Base-by-base conservation (phyloP, 257 asterid species). In the Plantago major region DNA sequence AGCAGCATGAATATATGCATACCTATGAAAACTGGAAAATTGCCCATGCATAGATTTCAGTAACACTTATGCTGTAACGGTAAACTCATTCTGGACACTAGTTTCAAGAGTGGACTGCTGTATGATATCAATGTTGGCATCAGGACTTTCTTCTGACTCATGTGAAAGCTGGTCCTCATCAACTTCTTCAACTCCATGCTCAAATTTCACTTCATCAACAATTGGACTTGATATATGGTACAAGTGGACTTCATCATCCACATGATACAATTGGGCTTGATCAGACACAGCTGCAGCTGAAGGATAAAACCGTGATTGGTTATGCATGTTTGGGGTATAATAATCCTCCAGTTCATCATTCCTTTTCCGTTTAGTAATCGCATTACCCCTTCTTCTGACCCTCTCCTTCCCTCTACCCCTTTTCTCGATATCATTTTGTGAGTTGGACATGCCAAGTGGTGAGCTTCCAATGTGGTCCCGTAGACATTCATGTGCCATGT, bases 391-490 rank as follows among this genome's bases (percentile, higher is more conserved):
- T 78, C 99, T 84, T 69, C 99, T 79, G 62, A 93, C 86, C 71
- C 88, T 77, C 71, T 89, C 94, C 76, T 93, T 93, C 46, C 96
- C 94, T 66, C 97, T 74, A 43, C 56, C 68, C 70, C 65, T 79
- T 76, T 84, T 89, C 7, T 73, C 87, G 8, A 22, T 76, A 46
- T 85, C 94, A 46, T 67, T 67, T 56, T 76, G 87, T 17, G 88
- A 78, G 70, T 73, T 78, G 6, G 74, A 69, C 19, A 63, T 69
- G 38, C 59, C 64, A 17, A 73, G 56, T 17, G 78, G 17, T 0
- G 89, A 62, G 76, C 70, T 72, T 49, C 85, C 81, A 61, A 64
- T 64, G 46, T 82, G 95, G 62, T 88, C 95, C 77, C 92, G 78
- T 73, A 91, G 70, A 75, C 86, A 84, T 53, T 88, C 96, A 43